Percentiles rank a stretch among this genome's conserved stretches.
phyloP scores from a whole-genome alignment of 2,329 filamentous ascomycete genomes.

The Phyllosticta capitalensis region DNA sequence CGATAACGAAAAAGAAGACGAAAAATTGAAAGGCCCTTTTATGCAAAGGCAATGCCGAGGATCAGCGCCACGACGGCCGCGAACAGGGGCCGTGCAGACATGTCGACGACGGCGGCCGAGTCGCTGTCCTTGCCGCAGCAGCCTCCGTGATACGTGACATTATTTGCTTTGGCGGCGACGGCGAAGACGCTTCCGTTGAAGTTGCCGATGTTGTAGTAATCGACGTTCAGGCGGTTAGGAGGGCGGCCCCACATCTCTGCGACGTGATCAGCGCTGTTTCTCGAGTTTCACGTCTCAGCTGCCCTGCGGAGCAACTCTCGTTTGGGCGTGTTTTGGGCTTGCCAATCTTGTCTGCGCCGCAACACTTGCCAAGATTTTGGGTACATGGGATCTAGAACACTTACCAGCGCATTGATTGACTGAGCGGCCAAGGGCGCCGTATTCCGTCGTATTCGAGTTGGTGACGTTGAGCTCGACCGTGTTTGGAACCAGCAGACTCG shows the following conservation, averaged over 20 bases:
- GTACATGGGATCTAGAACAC: slow-evolving; percentile 10
- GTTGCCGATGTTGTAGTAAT: slow-evolving; percentile 31
- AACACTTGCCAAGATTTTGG: neutral
- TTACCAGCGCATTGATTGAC: slow-evolving; percentile 25
- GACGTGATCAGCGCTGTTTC: slow-evolving; percentile 1
- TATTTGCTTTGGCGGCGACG: slow-evolving; percentile 47
- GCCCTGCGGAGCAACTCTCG: neutral
- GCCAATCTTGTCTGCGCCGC: neutral
- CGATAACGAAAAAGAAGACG: neutral
- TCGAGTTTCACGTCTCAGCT: slow-evolving; percentile 5
- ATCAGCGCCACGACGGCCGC: slow-evolving; percentile 1
- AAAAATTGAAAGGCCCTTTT: neutral
- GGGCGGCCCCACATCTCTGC: slow-evolving; percentile 26
- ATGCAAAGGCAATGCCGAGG: slow-evolving; percentile 2
- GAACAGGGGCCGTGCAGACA: slow-evolving; percentile 3
- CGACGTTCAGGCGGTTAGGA: slow-evolving; percentile 33
- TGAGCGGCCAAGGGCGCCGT: slow-evolving; percentile 26
- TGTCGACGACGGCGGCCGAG: slow-evolving; percentile 4
- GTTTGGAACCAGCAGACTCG: slow-evolving; percentile 27
- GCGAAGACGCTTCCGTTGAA: slow-evolving; percentile 31
- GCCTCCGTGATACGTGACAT: slow-evolving; percentile 54
- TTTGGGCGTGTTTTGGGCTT: neutral
- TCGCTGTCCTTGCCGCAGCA: slow-evolving; percentile 45
- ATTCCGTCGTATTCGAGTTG: slow-evolving; percentile 23
- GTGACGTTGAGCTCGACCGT: slow-evolving; percentile 25